Conservation (phyloP, 306 rosid species). For the Geum urbanum region DNA sequence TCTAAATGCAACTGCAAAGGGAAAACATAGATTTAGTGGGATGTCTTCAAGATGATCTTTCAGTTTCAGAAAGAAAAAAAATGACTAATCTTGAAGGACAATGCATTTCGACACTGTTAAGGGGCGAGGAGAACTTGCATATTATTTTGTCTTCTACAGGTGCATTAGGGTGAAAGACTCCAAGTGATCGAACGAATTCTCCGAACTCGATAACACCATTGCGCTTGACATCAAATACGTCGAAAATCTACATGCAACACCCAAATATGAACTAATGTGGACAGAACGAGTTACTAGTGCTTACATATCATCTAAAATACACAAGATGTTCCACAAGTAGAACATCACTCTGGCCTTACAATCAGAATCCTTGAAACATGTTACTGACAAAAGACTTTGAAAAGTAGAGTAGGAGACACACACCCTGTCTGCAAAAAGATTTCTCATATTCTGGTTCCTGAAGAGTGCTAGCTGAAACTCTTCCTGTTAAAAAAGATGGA, state of each 20-base stretch:
- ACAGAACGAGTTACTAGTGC: not conserved
- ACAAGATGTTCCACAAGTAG: not conserved
- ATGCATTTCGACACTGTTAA: not conserved
- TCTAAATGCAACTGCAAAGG: constrained; percentile 79
- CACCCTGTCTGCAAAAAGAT: constrained; percentile 85
- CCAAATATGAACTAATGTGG: constrained; percentile 4
- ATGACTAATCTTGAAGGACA: not conserved
- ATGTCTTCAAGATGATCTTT: not conserved
- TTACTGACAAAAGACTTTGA: not conserved
- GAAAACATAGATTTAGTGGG: constrained; percentile 13
- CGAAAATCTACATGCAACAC: constrained; percentile 53
- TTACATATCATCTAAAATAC: not conserved
- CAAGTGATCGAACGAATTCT: constrained; percentile 77
- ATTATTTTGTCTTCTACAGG: constrained; percentile 59
- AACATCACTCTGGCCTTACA: not conserved
- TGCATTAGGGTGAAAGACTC: constrained; percentile 76
- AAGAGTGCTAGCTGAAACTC: constrained; percentile 93
- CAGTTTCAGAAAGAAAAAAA: not conserved
- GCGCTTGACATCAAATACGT: constrained; percentile 68
- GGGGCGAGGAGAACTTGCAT: constrained; percentile 42
- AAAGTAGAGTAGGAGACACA: constrained; percentile 11
- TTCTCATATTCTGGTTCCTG: constrained; percentile 51
- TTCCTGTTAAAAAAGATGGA: constrained; percentile 46
- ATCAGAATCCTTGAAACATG: constrained; percentile 2
- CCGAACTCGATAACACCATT: constrained; percentile 86